These are phyloP conservation scores for Nemania sp. DNA, from an alignment of 2,329 filamentous ascomycete genomes.

Conservation along the genomic window DNA sequence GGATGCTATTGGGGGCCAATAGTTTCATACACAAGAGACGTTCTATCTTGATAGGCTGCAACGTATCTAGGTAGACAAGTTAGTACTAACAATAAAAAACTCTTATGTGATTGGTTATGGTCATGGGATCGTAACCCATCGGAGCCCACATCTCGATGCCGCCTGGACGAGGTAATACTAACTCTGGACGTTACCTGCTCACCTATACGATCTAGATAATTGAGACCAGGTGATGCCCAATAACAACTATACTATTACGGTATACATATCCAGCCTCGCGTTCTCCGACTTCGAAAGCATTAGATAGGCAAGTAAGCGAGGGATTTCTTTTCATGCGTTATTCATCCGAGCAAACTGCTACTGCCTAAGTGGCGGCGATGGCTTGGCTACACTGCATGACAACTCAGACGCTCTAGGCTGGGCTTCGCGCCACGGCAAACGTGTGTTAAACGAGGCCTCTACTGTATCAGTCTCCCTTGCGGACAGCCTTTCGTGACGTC, in stretches of 20 bases:
- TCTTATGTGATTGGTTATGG: constrained; percentile 13
- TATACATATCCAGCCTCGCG: not conserved
- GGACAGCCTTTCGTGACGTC: not conserved
- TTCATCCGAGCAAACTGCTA: not conserved
- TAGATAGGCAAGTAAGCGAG: not conserved
- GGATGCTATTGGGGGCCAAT: constrained; percentile 8
- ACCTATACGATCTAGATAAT: not conserved
- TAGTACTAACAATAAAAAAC: constrained; percentile 1
- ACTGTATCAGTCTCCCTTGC: not conserved
- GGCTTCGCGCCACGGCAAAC: constrained; percentile 8
- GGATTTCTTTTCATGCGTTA: not conserved
- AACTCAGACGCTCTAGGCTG: constrained; percentile 22
- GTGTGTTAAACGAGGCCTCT: not conserved
- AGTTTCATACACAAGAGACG: constrained; percentile 4
- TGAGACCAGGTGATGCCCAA: constrained; percentile 12
- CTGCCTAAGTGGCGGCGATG: constrained; percentile 1
- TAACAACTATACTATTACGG: not conserved
- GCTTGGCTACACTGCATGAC: constrained; percentile 26
- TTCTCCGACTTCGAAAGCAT: not conserved
- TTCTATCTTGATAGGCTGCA: constrained; percentile 18
- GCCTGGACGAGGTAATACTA: constrained; percentile 1
- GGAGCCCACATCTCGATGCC: not conserved
- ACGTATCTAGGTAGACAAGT: not conserved
- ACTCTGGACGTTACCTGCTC: not conserved
- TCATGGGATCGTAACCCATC: constrained; percentile 1